phyloP scores from a whole-genome alignment of 805 yeast species.

The Candida xyloterini region DNA sequence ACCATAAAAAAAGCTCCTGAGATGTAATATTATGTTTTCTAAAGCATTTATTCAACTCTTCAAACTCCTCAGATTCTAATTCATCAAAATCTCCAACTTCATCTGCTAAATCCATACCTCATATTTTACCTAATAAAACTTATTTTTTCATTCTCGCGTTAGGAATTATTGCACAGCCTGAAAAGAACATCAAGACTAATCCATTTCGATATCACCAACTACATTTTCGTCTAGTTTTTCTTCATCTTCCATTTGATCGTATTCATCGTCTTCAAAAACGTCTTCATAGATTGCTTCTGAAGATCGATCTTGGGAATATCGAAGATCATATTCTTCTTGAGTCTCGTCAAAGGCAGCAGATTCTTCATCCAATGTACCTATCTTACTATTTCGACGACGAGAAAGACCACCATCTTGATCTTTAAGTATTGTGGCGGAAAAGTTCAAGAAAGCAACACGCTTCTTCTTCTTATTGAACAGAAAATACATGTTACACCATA shows the following conservation, averaged over 20 bases:
- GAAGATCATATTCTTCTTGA: constrained; percentile 36
- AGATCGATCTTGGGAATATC: constrained; percentile 26
- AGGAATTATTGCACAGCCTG: constrained; percentile 1
- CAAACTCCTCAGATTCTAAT: constrained; percentile 34
- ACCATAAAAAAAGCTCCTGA: constrained; percentile 40
- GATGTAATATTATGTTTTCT: constrained; percentile 33
- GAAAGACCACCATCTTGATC: constrained; percentile 31
- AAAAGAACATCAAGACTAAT: constrained; percentile 1
- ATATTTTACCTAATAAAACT: neutral
- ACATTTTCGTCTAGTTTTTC: constrained; percentile 34
- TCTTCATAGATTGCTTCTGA: constrained; percentile 30
- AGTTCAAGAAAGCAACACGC: constrained; percentile 82
- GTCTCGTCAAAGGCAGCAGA: constrained; percentile 28
- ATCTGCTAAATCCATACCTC: constrained; percentile 18
- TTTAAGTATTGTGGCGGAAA: constrained; percentile 46
- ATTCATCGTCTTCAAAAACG: constrained; percentile 37
- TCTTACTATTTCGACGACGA: constrained; percentile 32
- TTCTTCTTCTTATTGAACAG: constrained; percentile 87
- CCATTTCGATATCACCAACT: constrained; percentile 40
- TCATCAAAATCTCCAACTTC: constrained; percentile 28
- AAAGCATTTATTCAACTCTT: constrained; percentile 29
- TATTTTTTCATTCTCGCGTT: constrained; percentile 2
- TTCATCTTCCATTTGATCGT: constrained; percentile 32
- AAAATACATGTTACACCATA: constrained; percentile 87
- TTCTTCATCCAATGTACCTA: constrained; percentile 33